Conservation (phyloP, 2,329 filamentous ascomycete genomes). For the Aspergillus sp. region DNA sequence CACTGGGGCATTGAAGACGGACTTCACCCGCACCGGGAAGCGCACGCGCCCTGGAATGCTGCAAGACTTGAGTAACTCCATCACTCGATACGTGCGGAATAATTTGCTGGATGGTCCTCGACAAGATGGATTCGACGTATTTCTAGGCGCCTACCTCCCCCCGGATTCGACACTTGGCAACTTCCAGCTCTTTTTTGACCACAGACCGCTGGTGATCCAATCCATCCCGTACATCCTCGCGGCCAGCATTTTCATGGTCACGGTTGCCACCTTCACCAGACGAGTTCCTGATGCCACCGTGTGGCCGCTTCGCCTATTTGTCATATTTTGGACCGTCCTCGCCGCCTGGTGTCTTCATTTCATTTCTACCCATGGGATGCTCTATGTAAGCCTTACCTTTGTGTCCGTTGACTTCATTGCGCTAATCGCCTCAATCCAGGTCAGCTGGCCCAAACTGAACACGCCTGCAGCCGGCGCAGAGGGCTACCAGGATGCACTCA, state of each 20-base stretch:
- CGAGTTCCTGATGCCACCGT: slow-evolving; percentile 63
- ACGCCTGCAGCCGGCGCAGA: slow-evolving; percentile 79
- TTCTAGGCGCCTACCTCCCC: slow-evolving; percentile 78
- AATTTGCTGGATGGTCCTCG: slow-evolving; percentile 91
- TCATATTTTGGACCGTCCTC: slow-evolving; percentile 66
- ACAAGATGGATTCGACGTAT: slow-evolving; percentile 92
- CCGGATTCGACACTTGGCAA: slow-evolving; percentile 62
- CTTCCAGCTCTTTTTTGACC: slow-evolving; percentile 70
- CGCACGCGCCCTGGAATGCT: slow-evolving; percentile 77
- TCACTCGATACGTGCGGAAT: slow-evolving; percentile 84
- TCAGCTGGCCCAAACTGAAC: slow-evolving; percentile 97
- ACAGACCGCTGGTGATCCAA: slow-evolving; percentile 78
- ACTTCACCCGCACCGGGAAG: slow-evolving; percentile 88
- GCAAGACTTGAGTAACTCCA: slow-evolving; percentile 78
- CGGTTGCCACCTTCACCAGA: slow-evolving; percentile 65
- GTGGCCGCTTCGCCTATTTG: slow-evolving; percentile 74
- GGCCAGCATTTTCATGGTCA: slow-evolving; percentile 74
- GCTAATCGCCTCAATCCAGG: slow-evolving; percentile 44
- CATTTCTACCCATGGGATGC: slow-evolving; percentile 74
- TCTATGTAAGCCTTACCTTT: slow-evolving; percentile 64
- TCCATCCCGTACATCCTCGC: slow-evolving; percentile 86
- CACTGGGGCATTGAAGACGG: slow-evolving; percentile 94
- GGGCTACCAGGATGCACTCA: slow-evolving; percentile 78
- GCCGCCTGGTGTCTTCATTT: slow-evolving; percentile 67
- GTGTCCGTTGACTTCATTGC: not conserved